Evolutionary conservation across 805 yeast species (phyloP), one percentile per base, ranked within the genome.

Genomic region (Suhomyces pyralidae): DNA sequence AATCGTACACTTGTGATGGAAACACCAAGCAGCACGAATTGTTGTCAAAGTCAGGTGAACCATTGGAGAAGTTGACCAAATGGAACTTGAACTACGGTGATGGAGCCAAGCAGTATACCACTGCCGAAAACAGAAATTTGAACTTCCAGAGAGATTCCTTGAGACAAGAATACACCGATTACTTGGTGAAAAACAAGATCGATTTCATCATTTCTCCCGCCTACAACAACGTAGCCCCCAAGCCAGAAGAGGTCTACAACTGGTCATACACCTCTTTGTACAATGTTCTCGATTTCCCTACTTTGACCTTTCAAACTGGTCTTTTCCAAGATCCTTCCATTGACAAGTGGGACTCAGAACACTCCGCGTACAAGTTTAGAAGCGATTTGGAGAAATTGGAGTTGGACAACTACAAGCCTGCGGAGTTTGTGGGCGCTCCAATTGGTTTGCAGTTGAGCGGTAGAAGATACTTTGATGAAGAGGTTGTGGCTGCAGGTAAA

Each of bases 181-280:
- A 71, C 62, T 76, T 86, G 63, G 74, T 79, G 53, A 66, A 77
- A 22, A 75, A 83, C 62, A 77, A 78, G 49, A 77, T 87, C 46
- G 92, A 88, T 61, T 81, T 84, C 61, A 77, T 88, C 54, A 68
- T 88, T 45, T 79, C 86, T 49, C 92, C 93, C 55, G 79, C 84
- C 6, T 83, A 84, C 67, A 81, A 79, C 51, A 85, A 86, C 56
- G 84, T 83, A 48, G 90, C 94, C n/a, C 89, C 90, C 44, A 78
- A 77, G 50, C 81, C 86, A 20, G 81, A 79, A 46, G 75, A 78
- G 49, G 79, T 86, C 6, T 81, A 80, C 65, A 86, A 86, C 68
- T 88, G 94, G 92, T 87, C 92, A 3, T 88, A 88, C 74, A 86
- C 93, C 5, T 71, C 90, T 2, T 76, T 86, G 56, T 88, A 83